phyloP scores from a whole-genome alignment of 2,329 filamentous ascomycete genomes.

The Pestalotiopsis sp. region DNA sequence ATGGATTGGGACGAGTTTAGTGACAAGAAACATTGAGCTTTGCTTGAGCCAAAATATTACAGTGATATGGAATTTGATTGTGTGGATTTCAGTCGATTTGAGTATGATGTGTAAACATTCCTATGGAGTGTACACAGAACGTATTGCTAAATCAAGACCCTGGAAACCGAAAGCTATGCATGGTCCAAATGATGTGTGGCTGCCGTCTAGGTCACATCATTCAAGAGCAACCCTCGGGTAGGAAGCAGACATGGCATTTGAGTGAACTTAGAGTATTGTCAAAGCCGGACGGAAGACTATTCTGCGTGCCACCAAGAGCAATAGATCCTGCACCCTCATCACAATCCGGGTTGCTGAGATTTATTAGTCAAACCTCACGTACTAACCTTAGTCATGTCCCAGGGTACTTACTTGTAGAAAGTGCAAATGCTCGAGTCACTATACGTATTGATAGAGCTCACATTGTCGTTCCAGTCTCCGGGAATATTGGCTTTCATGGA shows the following conservation, averaged over 20 bases:
- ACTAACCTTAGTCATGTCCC: neutral
- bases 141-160: too few species aligned
- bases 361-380: neutral
- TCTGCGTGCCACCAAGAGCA: neutral
- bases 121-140: too few species aligned
- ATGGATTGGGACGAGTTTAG: neutral
- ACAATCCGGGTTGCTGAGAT: conserved; percentile 1
- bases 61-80: neutral
- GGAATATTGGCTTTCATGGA: neutral
- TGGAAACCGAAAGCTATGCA: too few species aligned
- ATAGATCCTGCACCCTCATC: conserved; percentile 1
- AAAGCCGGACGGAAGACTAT: conserved; percentile 1
- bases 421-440: conserved; percentile 7
- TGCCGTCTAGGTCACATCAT: neutral
- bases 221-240: neutral
- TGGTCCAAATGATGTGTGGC: too few species aligned
- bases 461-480: neutral
- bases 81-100: neutral
- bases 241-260: conserved; percentile 3
- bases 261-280: conserved; percentile 8
- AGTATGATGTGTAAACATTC: too few species aligned
- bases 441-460: neutral
- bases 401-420: conserved; percentile 7
- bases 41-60: neutral
- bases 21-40: neutral